Evolutionary conservation across 2,329 filamentous ascomycete species (phyloP).

Genomic region (Beauveria brongniartii): DNA sequence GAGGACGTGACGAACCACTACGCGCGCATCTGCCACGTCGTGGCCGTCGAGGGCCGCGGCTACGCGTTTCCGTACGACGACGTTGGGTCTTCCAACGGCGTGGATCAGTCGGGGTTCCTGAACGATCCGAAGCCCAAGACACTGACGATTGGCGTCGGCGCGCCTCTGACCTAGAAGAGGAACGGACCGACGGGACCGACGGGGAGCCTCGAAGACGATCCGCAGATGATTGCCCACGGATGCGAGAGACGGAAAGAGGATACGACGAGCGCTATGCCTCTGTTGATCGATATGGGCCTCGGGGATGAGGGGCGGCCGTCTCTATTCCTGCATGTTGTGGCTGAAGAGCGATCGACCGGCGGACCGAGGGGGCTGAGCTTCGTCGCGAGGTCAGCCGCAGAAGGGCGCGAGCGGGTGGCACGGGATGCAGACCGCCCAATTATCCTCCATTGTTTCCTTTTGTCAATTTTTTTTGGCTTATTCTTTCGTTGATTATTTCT

Average conservation of each 20-base stretch:
- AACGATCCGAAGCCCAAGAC: conserved; percentile 46
- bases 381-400: background rate
- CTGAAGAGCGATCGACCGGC: background rate
- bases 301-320: too few species aligned
- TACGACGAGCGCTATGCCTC: too few species aligned
- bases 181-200: background rate
- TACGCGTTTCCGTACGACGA: conserved; percentile 70
- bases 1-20: conserved; percentile 57
- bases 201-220: background rate
- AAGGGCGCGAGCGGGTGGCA: background rate
- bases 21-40: conserved; percentile 53
- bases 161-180: conserved; percentile 14
- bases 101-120: conserved; percentile 56
- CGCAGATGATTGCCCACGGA: background rate
- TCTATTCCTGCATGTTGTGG: too few species aligned
- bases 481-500: background rate
- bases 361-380: background rate
- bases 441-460: background rate
- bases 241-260: background rate
- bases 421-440: background rate
- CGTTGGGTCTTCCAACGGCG: conserved; percentile 45
- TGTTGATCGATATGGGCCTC: too few species aligned
- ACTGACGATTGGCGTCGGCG: conserved; percentile 50
- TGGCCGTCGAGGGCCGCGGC: conserved; percentile 50
- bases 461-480: background rate